Evolutionary conservation across 106 monocot genomes (phyloP), one percentile per base, ranked within the genome.

Genomic region (Phalaenopsis aphrodite): DNA sequence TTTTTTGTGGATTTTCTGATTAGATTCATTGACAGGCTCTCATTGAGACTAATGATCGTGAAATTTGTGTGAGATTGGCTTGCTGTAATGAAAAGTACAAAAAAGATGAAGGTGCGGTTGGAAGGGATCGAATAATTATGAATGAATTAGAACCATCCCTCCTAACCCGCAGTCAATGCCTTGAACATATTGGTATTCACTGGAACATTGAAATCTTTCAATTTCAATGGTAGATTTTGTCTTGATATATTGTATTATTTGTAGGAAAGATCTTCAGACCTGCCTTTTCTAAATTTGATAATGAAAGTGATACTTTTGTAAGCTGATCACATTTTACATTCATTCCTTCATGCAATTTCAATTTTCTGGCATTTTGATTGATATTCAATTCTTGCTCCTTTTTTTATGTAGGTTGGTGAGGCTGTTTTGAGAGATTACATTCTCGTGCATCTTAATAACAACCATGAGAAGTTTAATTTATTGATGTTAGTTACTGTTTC

Each of bases 391-490:
- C 78, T 46, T 67, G 16, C 38, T 36, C 47, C 30, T 77, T 68
- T 8, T 79, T 79, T 8, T 78, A n/a, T 91, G 47, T 85, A 97
- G 97, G 88, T 89, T 85, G 98, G 88, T 64, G 92, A 99, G 81
- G 94, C 89, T 81, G 91, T 99, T 85, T 85, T 99, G 38, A 88
- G 86, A 81, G 90, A 92, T 68, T 99, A 83, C 75, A 85, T 99
- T 68, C 85, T 94, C 74, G 98, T 99, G 76, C 98, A 99, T 85
- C 92, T 99, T 79, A 76, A 58, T 15, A 88, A 64, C 80, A 91
- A 94, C 78, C 85, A 91, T 77, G 92, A 99, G 77, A 99, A 99
- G 80, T 99, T 94, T 80, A 99, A 99, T 83, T 71, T 99, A 42
- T 85, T 99, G 24, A 91, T 99, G 94, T 97, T 69, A 85, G 94